Base-by-base conservation (phyloP, 1,139 yeast species). In the Candida buenavistaensis region DNA sequence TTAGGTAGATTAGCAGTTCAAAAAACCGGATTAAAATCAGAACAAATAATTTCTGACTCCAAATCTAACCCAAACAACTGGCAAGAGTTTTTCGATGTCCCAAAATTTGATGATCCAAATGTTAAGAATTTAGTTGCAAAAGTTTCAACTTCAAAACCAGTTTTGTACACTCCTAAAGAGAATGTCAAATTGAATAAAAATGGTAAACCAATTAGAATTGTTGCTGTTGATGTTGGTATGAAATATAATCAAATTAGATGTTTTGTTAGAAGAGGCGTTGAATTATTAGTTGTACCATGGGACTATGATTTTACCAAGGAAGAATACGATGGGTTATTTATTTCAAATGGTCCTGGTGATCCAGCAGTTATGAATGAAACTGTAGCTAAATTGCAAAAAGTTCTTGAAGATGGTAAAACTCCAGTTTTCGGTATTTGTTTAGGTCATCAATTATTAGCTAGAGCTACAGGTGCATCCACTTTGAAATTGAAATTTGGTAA, bases 341-440 rank as follows among this genome's bases (percentile, higher is more conserved):
- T 92, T 48, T 89, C 97, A 39, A 94, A 94, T 64, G 99, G 99
- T 71, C 99, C 99, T 27, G 99, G 99, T 77, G 97, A 94, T 68
- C 99, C 99, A 40, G 78, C 95, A 29, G 87, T 85, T 40, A 75
- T 94, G 80, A 60, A 78, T 38, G 70, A 68, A 15, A 78, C 86
- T 38, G 85, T 82, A 30, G 71, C 65, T 25, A 79, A 76, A 47
- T 68, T 92, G 52, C 52, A 72, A 34, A 61, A 56, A 32, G 86
- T 78, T 26, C 62, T 92, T 39, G 60, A 65, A 28, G 78, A 72
- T 34, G 79, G 77, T 32, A 82, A 80, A 59, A 78, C 88, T 28
- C 95, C 95, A 36, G 75, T 90, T 38, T 92, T 92, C 54, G 98
- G 98, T 79, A 94, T 94, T 59, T 94, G 99, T 80, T 75, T 92